A percentile compares a stretch with the other conserved stretches of the same genome.
phyloP scores from a whole-genome alignment of 192 early-diverging fungal species.

The Mortierella hygrophila region DNA sequence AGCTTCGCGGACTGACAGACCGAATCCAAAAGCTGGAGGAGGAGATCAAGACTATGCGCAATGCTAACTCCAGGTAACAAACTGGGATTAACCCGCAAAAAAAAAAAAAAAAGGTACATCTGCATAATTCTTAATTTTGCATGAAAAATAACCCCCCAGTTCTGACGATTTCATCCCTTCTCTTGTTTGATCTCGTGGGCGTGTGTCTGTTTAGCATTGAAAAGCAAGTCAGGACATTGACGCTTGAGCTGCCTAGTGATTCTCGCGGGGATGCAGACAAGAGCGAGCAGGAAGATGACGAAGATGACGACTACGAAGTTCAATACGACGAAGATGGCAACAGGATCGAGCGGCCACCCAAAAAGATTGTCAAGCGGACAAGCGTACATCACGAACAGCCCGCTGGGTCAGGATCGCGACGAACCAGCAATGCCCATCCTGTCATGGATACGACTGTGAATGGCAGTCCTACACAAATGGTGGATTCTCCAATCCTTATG shows the following conservation, averaged over 20 bases:
- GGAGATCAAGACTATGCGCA: constrained; percentile 30
- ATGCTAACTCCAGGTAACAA: constrained; percentile 39
- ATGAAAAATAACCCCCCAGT: background rate
- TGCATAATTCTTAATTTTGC: background rate
- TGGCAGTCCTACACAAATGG: constrained; percentile 37
- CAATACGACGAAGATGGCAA: constrained; percentile 54
- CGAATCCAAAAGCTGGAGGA: constrained; percentile 48
- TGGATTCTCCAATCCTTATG: constrained; percentile 43
- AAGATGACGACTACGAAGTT: constrained; percentile 53
- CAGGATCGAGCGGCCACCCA: constrained; percentile 37
- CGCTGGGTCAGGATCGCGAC: constrained; percentile 20
- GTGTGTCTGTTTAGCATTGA: constrained; percentile 22
- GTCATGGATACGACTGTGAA: constrained; percentile 20
- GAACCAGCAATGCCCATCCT: constrained; percentile 15
- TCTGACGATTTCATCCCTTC: background rate
- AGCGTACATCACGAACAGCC: constrained; percentile 9
- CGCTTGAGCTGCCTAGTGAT: constrained; percentile 20
- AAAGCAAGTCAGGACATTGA: constrained; percentile 30
- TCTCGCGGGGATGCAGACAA: constrained; percentile 4
- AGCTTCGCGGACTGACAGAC: constrained; percentile 35
- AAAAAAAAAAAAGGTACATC: background rate
- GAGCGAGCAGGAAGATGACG: constrained; percentile 41
- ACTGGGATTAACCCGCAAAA: background rate
- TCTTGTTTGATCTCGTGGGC: background rate
- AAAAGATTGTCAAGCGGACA: constrained; percentile 11